phyloP scores from a whole-genome alignment of 192 early-diverging fungal species.

The Endogone sp. region DNA sequence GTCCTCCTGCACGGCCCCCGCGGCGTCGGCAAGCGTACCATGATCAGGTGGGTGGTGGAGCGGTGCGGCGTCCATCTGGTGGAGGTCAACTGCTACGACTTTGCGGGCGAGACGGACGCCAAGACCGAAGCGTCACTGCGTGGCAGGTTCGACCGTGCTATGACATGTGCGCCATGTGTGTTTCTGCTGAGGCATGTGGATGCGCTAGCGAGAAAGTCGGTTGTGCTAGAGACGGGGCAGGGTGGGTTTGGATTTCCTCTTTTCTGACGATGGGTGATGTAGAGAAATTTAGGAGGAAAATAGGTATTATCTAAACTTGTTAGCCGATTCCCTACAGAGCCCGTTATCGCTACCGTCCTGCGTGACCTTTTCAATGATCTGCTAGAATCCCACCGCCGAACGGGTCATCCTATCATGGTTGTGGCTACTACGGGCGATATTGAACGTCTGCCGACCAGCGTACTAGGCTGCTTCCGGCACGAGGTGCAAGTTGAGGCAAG shows the following conservation, averaged over 20 bases:
- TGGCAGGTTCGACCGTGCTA: conserved; percentile 73
- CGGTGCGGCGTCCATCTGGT: conserved; percentile 74
- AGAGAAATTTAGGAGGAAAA: too few species aligned
- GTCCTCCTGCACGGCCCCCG: conserved; percentile 74
- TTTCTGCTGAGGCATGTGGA: conserved; percentile 78
- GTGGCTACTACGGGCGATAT: conserved; percentile 73
- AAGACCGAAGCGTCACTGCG: conserved; percentile 74
- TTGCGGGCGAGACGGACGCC: conserved; percentile 74
- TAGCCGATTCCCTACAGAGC: too few species aligned
- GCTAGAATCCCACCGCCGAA: conserved; percentile 29
- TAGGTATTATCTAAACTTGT: too few species aligned
- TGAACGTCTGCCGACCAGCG: conserved; percentile 73
- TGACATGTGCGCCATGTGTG: conserved; percentile 76
- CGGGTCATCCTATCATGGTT: conserved; percentile 72
- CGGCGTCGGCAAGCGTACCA: conserved; percentile 79
- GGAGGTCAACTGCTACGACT: conserved; percentile 78
- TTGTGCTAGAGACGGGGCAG: conserved; percentile 52
- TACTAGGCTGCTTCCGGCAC: conserved; percentile 77
- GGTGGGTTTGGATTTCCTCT: conserved; percentile 30
- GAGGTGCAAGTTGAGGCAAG: conserved; percentile 65
- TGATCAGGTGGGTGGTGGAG: conserved; percentile 62
- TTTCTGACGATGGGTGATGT: too few species aligned
- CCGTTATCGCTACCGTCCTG: conserved; percentile 50
- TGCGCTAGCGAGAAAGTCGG: conserved; percentile 61
- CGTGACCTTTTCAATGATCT: conserved; percentile 54